Evolutionary conservation across 1,139 yeast species (phyloP).

Genomic region (Suhomyces ambrosiae): DNA sequence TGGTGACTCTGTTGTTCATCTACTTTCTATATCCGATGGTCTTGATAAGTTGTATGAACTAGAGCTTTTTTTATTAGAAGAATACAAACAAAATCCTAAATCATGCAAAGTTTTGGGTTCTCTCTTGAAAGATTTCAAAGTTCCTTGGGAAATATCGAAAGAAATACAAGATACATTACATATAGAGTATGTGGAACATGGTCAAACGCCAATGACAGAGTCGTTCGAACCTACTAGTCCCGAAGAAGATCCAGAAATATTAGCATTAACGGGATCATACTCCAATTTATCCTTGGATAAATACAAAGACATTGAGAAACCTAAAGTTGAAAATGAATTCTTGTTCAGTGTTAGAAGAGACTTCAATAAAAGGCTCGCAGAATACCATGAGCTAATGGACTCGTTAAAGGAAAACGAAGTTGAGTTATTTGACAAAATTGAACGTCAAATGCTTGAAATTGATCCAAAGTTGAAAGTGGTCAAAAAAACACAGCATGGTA

Average conservation of each 20-base stretch:
- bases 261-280: constrained; percentile 18
- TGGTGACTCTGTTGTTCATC: constrained; percentile 37
- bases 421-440: constrained; percentile 23
- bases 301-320: constrained; percentile 17
- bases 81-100: constrained; percentile 16
- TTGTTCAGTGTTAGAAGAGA: constrained; percentile 33
- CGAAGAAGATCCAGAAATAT: constrained; percentile 8
- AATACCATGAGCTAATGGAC: constrained; percentile 38
- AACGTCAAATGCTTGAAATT: constrained; percentile 21
- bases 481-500: constrained; percentile 35
- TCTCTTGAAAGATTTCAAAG: constrained; percentile 28
- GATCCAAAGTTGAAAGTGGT: constrained; percentile 34
- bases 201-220: constrained; percentile 10
- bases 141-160: constrained; percentile 32
- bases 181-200: constrained; percentile 16
- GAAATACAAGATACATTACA: constrained; percentile 32
- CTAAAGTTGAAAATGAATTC: constrained; percentile 12
- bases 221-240: constrained; percentile 1
- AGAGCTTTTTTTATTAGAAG: constrained; percentile 23
- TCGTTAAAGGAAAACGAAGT: constrained; percentile 28
- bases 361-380: constrained; percentile 28
- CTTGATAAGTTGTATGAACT: constrained; percentile 30
- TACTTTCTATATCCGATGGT: constrained; percentile 38
- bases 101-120: constrained; percentile 11
- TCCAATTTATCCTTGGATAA: constrained; percentile 25